Evolutionary conservation across 352 stramenopile genomes (phyloP).

Genomic region (Pythium monospermum): DNA sequence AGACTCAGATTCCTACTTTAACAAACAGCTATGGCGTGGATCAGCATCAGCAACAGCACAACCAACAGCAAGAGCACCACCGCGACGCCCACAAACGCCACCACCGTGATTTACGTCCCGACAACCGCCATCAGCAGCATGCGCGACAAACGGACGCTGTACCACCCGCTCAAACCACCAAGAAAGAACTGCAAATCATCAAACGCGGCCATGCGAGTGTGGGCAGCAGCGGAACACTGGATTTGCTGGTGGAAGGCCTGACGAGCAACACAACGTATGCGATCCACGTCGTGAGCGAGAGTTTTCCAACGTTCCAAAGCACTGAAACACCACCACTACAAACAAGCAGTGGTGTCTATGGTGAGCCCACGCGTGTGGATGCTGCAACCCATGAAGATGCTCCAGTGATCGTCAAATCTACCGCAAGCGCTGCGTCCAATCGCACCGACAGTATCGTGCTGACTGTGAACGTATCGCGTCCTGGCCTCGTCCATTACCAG

Average conservation of each 20-base stretch:
- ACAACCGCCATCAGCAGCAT: background rate
- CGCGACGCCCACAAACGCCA: constrained; percentile 15
- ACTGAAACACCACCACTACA: background rate
- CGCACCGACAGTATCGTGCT: constrained; percentile 52
- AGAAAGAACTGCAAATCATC: background rate
- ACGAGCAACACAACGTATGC: constrained; percentile 35
- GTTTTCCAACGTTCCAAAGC: background rate
- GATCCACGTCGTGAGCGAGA: constrained; percentile 16
- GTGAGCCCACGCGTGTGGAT: constrained; percentile 24
- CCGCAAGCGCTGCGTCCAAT: constrained; percentile 31
- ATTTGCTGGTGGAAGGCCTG: constrained; percentile 25
- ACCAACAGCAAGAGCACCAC: constrained; percentile 3
- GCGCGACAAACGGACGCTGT: background rate
- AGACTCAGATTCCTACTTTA: too few species aligned
- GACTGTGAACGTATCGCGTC: constrained; percentile 55
- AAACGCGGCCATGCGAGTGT: constrained; percentile 5
- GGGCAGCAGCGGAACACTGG: background rate
- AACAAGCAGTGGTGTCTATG: constrained; percentile 39
- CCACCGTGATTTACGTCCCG: background rate
- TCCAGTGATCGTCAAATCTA: constrained; percentile 57
- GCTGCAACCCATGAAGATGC: constrained; percentile 49
- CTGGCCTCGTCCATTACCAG: constrained; percentile 68
- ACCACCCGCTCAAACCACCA: background rate
- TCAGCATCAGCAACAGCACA: background rate
- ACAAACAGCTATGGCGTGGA: background rate